Evolutionary conservation across 495 filamentous ascomycete species (phyloP).

Genomic region (Aspergillus baeticus): DNA sequence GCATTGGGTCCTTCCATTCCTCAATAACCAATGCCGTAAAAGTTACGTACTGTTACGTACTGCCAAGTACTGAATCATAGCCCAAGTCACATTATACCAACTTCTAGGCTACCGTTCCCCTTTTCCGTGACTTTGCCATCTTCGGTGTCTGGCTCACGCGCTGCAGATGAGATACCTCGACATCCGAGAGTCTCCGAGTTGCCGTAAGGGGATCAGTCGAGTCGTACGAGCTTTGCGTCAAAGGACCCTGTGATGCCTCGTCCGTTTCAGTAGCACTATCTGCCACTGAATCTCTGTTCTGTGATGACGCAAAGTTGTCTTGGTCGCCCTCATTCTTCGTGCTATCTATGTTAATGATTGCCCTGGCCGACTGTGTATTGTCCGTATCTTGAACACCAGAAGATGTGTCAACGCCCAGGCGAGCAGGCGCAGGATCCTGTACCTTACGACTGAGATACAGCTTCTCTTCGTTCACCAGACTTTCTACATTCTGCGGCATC

Average conservation of each 20-base stretch:
- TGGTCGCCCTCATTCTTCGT: neutral
- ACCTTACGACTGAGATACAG: slow-evolving; percentile 66
- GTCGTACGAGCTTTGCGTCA: neutral
- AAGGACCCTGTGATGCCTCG: neutral
- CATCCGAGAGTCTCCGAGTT: neutral
- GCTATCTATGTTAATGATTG: neutral
- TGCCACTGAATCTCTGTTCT: neutral
- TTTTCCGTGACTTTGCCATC: neutral
- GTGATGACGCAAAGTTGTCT: neutral
- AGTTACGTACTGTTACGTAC: slow-evolving; percentile 7
- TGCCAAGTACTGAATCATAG: neutral
- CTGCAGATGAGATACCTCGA: neutral
- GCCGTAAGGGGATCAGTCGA: neutral
- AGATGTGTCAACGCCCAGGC: slow-evolving; percentile 5
- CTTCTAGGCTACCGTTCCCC: slow-evolving; percentile 1
- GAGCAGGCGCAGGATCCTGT: slow-evolving; percentile 30
- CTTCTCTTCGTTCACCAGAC: slow-evolving; percentile 79
- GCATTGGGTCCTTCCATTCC: too few relatives aligned
- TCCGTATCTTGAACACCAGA: neutral
- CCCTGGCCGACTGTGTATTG: neutral
- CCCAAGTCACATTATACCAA: neutral
- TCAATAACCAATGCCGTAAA: slow-evolving; percentile 2
- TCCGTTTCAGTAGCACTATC: neutral
- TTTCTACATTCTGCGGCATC: slow-evolving; percentile 76
- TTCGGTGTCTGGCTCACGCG: slow-evolving; percentile 2